phyloP scores from a whole-genome alignment of 768 basidiomycete genomes.

The Guyanaporus albipodus region DNA sequence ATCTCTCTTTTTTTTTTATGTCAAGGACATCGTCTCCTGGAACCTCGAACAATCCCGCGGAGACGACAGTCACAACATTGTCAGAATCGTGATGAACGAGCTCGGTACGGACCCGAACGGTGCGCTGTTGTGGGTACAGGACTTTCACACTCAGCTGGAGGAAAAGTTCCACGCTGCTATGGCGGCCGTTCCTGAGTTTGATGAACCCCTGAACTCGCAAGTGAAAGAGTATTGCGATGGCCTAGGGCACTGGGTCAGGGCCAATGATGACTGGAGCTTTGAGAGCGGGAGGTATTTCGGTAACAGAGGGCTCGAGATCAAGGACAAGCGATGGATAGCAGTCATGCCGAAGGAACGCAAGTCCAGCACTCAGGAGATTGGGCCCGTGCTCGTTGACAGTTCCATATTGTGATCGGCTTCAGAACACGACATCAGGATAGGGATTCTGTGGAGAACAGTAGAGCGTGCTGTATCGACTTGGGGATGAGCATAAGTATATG shows the following conservation, averaged over 20 bases:
- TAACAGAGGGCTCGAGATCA: constrained; percentile 2
- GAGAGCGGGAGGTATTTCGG: constrained; percentile 9
- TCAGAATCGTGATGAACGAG: constrained; percentile 49
- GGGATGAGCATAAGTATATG: no score
- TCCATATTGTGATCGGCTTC: background rate
- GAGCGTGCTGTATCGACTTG: no score
- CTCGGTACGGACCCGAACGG: constrained; percentile 13
- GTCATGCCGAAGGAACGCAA: constrained; percentile 3
- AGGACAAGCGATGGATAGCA: constrained; percentile 6
- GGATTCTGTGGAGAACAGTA: background rate
- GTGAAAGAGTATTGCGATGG: constrained; percentile 44
- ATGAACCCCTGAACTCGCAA: constrained; percentile 37
- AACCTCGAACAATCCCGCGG: constrained; percentile 32
- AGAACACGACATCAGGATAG: no score
- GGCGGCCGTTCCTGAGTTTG: constrained; percentile 36
- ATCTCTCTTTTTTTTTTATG: background rate
- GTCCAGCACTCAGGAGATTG: background rate
- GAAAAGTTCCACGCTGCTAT: constrained; percentile 16
- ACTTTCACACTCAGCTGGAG: constrained; percentile 1
- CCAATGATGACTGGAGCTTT: constrained; percentile 6
- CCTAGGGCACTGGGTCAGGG: constrained; percentile 45
- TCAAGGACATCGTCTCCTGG: constrained; percentile 31
- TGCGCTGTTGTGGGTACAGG: constrained; percentile 13
- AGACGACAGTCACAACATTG: constrained; percentile 36
- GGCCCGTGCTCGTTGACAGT: constrained; percentile 4